Conservation (phyloP, 2,329 filamentous ascomycete genomes). For the Penicillium sp. region DNA sequence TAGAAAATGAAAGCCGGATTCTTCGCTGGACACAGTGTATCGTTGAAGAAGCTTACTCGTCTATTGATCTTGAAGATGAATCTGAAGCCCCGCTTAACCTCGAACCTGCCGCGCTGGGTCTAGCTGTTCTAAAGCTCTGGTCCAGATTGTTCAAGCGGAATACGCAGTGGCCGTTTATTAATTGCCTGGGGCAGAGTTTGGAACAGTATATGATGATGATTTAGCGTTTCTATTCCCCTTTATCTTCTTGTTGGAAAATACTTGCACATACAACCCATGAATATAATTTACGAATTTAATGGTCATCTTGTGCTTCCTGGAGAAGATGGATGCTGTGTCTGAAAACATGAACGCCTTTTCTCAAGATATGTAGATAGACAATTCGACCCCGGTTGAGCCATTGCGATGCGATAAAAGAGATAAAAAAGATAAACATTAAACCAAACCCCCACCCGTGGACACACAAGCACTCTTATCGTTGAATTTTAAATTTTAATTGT, state of each 20-base stretch:
- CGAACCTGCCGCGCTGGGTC: conserved; percentile 32
- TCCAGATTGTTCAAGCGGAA: conserved; percentile 37
- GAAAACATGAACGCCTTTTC: too few species aligned
- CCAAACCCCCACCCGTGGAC: too few species aligned
- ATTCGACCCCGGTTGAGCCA: too few species aligned
- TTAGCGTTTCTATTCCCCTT: conserved; percentile 1
- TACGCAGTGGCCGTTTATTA: conserved; percentile 41
- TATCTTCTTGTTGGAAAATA: neutral
- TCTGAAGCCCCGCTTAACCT: conserved; percentile 26
- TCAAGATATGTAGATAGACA: too few species aligned
- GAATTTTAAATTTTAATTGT: too few species aligned
- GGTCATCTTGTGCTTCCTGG: neutral
- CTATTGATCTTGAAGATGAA: conserved; percentile 34
- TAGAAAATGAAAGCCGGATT: conserved; percentile 38
- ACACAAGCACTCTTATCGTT: too few species aligned
- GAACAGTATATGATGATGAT: conserved; percentile 35
- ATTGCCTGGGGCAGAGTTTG: conserved; percentile 36
- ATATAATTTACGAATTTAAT: neutral
- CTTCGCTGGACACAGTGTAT: conserved; percentile 38
- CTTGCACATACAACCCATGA: neutral
- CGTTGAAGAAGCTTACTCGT: conserved; percentile 38
- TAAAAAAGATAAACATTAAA: too few species aligned
- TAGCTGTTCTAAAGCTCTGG: conserved; percentile 37
- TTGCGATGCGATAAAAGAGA: too few species aligned
- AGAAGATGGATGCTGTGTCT: too few species aligned